Base-by-base conservation (phyloP, 495 filamentous ascomycete species). In the Penicillium angulare region DNA sequence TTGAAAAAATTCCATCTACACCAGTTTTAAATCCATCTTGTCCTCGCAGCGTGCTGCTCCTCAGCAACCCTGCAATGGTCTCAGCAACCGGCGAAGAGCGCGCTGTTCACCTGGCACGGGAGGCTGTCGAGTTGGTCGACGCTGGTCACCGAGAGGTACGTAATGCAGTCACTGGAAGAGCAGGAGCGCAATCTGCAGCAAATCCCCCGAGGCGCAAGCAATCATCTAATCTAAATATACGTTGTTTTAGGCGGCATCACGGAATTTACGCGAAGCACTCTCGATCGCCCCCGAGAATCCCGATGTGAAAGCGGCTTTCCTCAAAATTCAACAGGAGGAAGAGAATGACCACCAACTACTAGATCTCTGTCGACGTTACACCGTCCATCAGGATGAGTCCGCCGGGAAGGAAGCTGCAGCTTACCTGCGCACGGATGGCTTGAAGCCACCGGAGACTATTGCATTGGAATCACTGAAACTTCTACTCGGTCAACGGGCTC, bases 231-330 rank as follows among this genome's bases (percentile, higher is more conserved):
- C 17, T 21, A 7, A 26, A 10, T 29, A 29, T 7, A 23, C 50
- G 15, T n/a, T n/a, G 34, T 43, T 29, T 21, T 31, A 85, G 82
- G 79, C 78, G 39, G 81, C 79, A 21, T 75, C 78, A 31, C 73
- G 81, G 45, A 78, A 78, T 43, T 71, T 87, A 35, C 76, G 80
- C 65, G 80, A 87, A 71, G 84, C 84, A 18, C 72, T 79, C 46
- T 76, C 76, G n/a, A 69, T 87, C 39, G 79, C 79, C 13, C 79
- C 83, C 18, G 72, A 82, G 2, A 77, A 85, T 57, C 44, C 66
- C 17, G 50, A 73, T 49, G 75, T 86, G 46, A 77, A 77, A 67
- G 69, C 66, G 18, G 78, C 76, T 24, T 75, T 83, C 42, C 53
- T 77, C 22, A 74, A 73, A 49, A 71, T 84, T 41, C 71, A 72